These are phyloP conservation scores for Plenodomus biglobosus DNA, from an alignment of 2,329 filamentous ascomycete species.

Conservation along the genomic window DNA sequence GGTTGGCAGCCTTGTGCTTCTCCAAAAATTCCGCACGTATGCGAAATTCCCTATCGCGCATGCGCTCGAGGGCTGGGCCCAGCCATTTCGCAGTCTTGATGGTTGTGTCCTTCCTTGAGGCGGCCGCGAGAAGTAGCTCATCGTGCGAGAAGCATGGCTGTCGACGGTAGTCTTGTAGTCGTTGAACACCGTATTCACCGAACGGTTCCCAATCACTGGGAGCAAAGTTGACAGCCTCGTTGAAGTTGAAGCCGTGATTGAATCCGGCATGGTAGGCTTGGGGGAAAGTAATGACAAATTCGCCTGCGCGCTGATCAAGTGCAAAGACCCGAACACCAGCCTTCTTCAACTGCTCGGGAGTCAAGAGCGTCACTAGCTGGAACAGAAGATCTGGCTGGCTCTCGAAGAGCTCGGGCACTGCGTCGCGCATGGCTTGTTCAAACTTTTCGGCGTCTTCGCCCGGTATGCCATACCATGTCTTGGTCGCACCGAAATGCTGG, in stretches of 20 bases:
- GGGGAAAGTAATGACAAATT: conserved; percentile 95
- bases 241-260: conserved; percentile 98
- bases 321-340: conserved; percentile 92
- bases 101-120: conserved; percentile 69
- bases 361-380: conserved; percentile 93
- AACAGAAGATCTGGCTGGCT: conserved; percentile 95
- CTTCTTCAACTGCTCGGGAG: conserved; percentile 88
- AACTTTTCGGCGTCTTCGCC: conserved; percentile 93
- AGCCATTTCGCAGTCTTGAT: conserved; percentile 97
- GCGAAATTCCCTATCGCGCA: conserved; percentile 70
- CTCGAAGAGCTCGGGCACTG: conserved; percentile 94
- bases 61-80: conserved; percentile 78
- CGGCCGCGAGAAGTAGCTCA: conserved; percentile 87
- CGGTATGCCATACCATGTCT: conserved; percentile 98
- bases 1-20: conserved; percentile 58
- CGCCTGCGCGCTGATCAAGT: conserved; percentile 91
- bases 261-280: conserved; percentile 97
- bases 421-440: conserved; percentile 90
- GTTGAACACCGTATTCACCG: conserved; percentile 80
- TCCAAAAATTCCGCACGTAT: conserved; percentile 69
- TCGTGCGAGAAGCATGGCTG: conserved; percentile 98
- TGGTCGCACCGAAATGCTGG: conserved; percentile 96
- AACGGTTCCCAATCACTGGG: conserved; percentile 93
- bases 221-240: conserved; percentile 98
- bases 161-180: conserved; percentile 81